A percentile compares a stretch with the other conserved stretches of the same genome.
Conservation (phyloP, 768 basidiomycete genomes). For the Leccinum uliginosum region DNA sequence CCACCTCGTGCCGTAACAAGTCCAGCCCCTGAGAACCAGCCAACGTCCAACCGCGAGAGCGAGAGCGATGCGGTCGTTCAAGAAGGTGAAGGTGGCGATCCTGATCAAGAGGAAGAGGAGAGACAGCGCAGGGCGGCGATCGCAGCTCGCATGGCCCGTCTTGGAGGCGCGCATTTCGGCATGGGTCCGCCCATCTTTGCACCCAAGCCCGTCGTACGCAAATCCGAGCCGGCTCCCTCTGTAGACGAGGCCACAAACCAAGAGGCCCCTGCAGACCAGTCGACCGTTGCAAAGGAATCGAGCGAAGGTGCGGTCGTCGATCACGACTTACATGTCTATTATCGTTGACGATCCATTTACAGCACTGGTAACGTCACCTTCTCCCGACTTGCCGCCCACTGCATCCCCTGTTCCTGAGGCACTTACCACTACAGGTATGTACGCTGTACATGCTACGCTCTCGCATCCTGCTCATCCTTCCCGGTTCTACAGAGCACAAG, state of each 20-base stretch:
- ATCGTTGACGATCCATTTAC: constrained; percentile 5
- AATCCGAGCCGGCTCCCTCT: constrained; percentile 18
- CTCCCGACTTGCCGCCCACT: constrained; percentile 5
- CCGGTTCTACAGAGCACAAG: constrained; percentile 14
- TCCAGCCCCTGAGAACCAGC: constrained; percentile 15
- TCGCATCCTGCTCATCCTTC: constrained; percentile 4
- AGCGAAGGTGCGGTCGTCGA: constrained; percentile 16
- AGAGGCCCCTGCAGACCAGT: constrained; percentile 15
- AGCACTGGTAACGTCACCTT: constrained; percentile 15
- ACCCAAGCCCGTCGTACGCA: constrained; percentile 42
- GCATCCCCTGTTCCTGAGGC: constrained; percentile 2
- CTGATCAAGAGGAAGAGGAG: constrained; percentile 61
- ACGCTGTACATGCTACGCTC: neutral
- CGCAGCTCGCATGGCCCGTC: constrained; percentile 88
- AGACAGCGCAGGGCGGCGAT: constrained; percentile 79
- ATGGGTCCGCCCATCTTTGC: constrained; percentile 76
- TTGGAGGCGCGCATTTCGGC: constrained; percentile 81
- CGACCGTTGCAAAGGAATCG: constrained; percentile 5
- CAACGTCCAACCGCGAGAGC: constrained; percentile 22
- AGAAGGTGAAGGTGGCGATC: constrained; percentile 23
- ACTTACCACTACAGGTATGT: constrained; percentile 17
- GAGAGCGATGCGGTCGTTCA: constrained; percentile 28
- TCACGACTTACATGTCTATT: neutral
- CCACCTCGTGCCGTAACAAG: constrained; percentile 25
- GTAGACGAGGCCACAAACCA: constrained; percentile 18